Base-by-base conservation (phyloP, 495 filamentous ascomycete species). In the Tuber magnatum region DNA sequence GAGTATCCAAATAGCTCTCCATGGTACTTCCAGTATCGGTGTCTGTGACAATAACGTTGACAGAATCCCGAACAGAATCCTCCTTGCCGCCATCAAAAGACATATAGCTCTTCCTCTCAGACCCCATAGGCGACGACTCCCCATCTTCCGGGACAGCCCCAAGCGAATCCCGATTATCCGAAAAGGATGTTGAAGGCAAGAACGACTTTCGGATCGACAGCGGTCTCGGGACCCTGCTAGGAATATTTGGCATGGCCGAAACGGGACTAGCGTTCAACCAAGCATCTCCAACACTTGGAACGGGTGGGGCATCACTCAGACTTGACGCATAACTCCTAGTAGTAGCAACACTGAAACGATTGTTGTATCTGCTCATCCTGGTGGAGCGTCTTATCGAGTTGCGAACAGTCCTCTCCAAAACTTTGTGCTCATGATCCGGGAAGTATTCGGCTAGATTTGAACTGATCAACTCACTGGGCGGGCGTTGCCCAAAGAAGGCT, bases 401-500 rank as follows among this genome's bases (percentile, higher is more conserved):
- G 56, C 94, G 91, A 77, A 97, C 93, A 0, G 95, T 97, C 80
- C 93, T 89, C 81, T 97, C 96, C 76, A 99, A 96, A 74, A 94
- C 92, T 82, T 97, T 93, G 71, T 91, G 89, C 51, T 93, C 90
- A 81, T 97, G 94, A 79, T 97, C 94, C 2, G 95, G 95, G 88
- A 99, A 99, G 85, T 97, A 99, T 10, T 94, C 94, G 20, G 92
- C 92, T 61, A 98, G 87, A 82, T 99, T 95, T 41, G 94, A 94
- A 69, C 94, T 95, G 81, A 99, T 98, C 85, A 99, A 87, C 85
- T 98, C 96, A 83, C 94, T 97, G 4, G 96, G 96, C 28, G 95
- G 95, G 80, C 95, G 86, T 74, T 93, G 89, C 71, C 96, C 95
- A 81, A 96, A 93, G 86, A 97, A 97, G 73, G 81, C 81, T 6